Base-by-base conservation (phyloP, 2,329 filamentous ascomycete species). In the Neopestalotiopsis sp. region DNA sequence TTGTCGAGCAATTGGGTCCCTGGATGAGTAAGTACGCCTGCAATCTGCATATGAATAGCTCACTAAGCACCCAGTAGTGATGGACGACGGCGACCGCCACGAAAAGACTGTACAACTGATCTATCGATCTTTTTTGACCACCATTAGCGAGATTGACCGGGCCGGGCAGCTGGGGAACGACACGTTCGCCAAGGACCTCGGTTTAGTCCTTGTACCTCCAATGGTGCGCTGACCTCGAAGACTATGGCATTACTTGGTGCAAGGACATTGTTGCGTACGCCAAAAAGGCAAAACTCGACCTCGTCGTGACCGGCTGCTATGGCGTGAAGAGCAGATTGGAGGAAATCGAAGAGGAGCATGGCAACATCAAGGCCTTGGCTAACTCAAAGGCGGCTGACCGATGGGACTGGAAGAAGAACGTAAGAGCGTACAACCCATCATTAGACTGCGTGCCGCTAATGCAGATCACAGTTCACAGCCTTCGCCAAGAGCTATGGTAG, bases 381-480 rank as follows among this genome's bases (percentile, higher is more conserved):
- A 69, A 70, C n/a, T 49, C 42, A 17, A 65, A 71, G 14, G 73
- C 71, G 61, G 58, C 67, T 5, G 74, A 75, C 32, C 65, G 70
- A 53, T 74, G 73, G 72, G 71, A 68, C 10, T 75, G 72, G 72
- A 74, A 72, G 71, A 72, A 71, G 66, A 70, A 68, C 63, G 73
- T 74, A 66, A 66, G 68, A 58, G 17, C 28, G 53, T 28, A 10
- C 40, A 42, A 28, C 24, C 30, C 5, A 59, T 30, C 49, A 12
- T 14, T 5, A 13, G 14, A 20, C 9, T 38, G n/a, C 12, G 20
- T 24, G 40, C 45, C 20, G 6, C 30, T 56, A 28, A 17, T 10
- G n/a, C 42, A 56, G 1, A 34, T 58, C 30, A n/a, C 30, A 74
- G 72, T 73, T 73, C 67, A 72, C 64, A 53, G 71, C 68, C 66